Evolutionary conservation across 208 protist genomes (phyloP), one percentile per base, ranked within the genome.

Genomic region (Borovskyia barvae): DNA sequence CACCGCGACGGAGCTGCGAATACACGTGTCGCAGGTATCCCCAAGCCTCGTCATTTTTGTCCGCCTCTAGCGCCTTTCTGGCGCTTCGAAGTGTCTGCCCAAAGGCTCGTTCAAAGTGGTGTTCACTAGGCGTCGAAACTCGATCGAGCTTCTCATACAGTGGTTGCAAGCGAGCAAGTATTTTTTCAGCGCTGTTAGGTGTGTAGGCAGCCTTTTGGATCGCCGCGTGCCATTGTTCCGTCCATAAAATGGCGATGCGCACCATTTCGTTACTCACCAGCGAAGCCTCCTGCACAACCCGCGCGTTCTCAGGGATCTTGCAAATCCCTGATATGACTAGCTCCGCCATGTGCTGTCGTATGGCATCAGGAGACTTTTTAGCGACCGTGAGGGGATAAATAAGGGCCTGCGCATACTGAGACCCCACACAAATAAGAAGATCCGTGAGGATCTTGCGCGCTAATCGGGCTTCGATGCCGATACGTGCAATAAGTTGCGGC

Each of bases 381-480:
- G 97, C 95, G 6, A 99, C 98, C 6, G 97, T 99, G 8, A 99
- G 82, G 51, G 99, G 98, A 86, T 99, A 99, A 35, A 99, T 95
- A 36, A 99, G 84, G 8, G 98, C 97, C 62, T 99, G 98, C n/a
- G 98, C 97, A 79, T 99, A 99, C 47, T 80, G 76, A 20, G 93
- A 90, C 28, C 98, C 98, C 46, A 99, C 90, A 29, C 77, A 75
- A 32, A 87, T 75, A 5, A 99, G 82, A 24, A 99, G 61, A 17
- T 98, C 72, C 11, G 97, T 85, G 24, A 99, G 75, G 32, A 99
- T 88, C 42, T 80, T 74, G 5, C 96, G 72, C 20, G 99, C 95
- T 5, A 77, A 47, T 9, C 70, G 62, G 3, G 85, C 70, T 9
- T 81, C 90, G 43, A 97, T 97, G 55, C 98, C 95, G 57, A 99